phyloP scores from a whole-genome alignment of 108 stramenopile genomes.

The Asterionellopsis glacialis region DNA sequence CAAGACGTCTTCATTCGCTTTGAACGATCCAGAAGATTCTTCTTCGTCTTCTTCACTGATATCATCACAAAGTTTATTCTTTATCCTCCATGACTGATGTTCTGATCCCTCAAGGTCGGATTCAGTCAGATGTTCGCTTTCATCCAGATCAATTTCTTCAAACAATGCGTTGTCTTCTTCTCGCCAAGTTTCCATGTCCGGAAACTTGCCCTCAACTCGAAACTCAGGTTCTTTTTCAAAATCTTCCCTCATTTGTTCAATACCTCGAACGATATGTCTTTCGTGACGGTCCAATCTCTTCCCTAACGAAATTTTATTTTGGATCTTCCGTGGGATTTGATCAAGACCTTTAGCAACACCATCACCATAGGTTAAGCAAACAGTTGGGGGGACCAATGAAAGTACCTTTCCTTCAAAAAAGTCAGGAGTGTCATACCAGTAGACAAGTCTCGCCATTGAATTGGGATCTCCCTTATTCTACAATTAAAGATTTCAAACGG shows the following conservation, averaged over 20 bases:
- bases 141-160: no score
- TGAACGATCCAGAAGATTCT: neutral
- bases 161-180: no score
- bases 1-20: no score
- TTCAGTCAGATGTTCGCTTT: no score
- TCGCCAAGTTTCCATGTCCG: no score
- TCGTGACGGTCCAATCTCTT: neutral
- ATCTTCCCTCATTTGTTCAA: no score
- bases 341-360: slow-evolving; percentile 23
- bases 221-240: no score
- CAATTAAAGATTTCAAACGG: neutral
- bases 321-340: slow-evolving; percentile 32
- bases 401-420: slow-evolving; percentile 34
- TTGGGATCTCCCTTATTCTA: slow-evolving; percentile 38
- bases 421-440: slow-evolving; percentile 44
- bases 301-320: slow-evolving; percentile 16
- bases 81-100: neutral
- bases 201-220: no score
- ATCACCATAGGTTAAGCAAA: slow-evolving; percentile 38
- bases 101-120: neutral
- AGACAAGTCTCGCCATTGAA: slow-evolving; percentile 41
- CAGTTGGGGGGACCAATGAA: slow-evolving; percentile 31
- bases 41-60: neutral
- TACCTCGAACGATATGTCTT: no score
- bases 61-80: neutral